Percentiles rank a stretch among this genome's conserved stretches.
These are phyloP conservation scores for Cicer arietinum DNA, from an alignment of 306 rosid species.

Conservation along the genomic window DNA sequence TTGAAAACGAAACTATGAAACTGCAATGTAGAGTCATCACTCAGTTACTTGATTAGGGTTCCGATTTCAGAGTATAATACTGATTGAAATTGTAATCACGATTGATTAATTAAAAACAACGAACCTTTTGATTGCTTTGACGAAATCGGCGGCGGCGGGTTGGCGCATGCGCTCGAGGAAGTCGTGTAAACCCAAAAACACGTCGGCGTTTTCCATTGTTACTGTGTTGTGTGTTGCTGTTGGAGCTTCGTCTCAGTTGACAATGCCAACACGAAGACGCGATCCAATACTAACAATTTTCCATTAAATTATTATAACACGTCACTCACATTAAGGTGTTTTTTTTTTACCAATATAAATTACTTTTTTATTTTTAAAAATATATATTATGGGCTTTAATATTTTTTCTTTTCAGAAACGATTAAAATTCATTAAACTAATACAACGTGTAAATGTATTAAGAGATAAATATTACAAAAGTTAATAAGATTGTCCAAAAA, in stretches of 20 bases:
- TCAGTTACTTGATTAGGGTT: constrained; percentile 35
- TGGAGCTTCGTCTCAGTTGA: constrained; percentile 38
- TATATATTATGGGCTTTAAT: too few relatives aligned
- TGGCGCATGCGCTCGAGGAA: constrained; percentile 98
- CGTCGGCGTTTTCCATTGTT: constrained; percentile 88
- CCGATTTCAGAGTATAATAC: not conserved
- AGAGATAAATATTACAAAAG: too few relatives aligned
- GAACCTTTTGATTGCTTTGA: constrained; percentile 91
- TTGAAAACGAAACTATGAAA: constrained; percentile 86
- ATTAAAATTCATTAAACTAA: too few relatives aligned
- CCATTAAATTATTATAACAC: too few relatives aligned
- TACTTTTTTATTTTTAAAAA: too few relatives aligned
- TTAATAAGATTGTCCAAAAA: too few relatives aligned
- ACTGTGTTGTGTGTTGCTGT: constrained; percentile 25
- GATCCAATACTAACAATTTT: constrained; percentile 10
- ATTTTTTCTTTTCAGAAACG: too few relatives aligned
- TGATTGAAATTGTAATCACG: not conserved
- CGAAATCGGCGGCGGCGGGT: constrained; percentile 93
- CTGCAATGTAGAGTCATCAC: constrained; percentile 52
- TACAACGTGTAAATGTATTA: too few relatives aligned
- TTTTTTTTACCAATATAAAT: too few relatives aligned
- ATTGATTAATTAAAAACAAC: not conserved
- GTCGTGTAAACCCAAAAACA: constrained; percentile 85
- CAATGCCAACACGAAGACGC: constrained; percentile 40
- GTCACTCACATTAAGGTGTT: too few relatives aligned